Base-by-base conservation (phyloP, 441 rosid species). In the Eruca vesicaria region DNA sequence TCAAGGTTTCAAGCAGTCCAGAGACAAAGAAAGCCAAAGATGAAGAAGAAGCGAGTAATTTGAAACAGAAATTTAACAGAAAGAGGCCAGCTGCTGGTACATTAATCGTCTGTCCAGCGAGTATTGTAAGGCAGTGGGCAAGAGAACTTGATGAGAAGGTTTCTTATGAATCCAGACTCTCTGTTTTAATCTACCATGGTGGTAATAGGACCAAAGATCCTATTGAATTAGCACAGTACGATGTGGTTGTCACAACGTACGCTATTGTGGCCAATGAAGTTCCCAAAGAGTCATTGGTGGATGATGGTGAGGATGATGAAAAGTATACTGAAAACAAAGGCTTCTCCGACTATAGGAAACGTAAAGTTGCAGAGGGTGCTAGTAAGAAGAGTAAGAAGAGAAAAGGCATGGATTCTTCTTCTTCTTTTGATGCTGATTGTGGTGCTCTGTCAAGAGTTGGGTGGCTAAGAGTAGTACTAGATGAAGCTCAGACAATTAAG, bases 61-160 rank as follows among this genome's bases (percentile, higher is more conserved):
- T 1, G 56, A 50, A 50, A 16, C 21, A 20, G 55, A 20, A 50
- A 3, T 50, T 50, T 18, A 50, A 50, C 56, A 50, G 56, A 50
- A 50, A 50, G 56, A 73, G 70, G 16, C 21, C 71, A 56, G 68
- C 58, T 53, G 58, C 58, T 41, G 98, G 98, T 50, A 93, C 98
- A 33, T 84, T 93, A 77, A 89, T 93, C 75, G 97, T 89, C 45
- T 93, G 98, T 81, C 98, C 98, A 50, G 98, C 98, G 1, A 90
- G 93, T 81, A 75, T 92, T 79, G 87, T 92, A 19, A 92, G 93
- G 53, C 98, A 93, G 73, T 93, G 98, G 98, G 92, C 86, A 38
- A 72, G 89, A 80, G 98, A 93, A 73, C 76, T 93, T 71, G 86
- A 83, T 63, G 95, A 93, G 38, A 93, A 93, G 87, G 97, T 90